These are phyloP conservation scores for Candida loeiensis DNA, from an alignment of 805 yeast genomes.

Conservation along the genomic window DNA sequence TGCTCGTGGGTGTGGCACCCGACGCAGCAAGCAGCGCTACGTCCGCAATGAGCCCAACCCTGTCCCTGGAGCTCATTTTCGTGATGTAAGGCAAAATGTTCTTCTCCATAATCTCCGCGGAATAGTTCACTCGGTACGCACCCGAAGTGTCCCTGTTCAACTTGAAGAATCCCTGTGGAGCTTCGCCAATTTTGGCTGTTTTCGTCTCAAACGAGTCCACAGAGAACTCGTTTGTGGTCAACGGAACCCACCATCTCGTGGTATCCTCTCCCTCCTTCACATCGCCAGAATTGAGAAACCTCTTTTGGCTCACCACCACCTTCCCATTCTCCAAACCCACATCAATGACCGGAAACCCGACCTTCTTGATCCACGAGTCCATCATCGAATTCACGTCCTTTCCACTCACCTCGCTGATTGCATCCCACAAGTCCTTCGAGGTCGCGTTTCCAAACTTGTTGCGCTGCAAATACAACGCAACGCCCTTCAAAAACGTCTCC, in stretches of 20 bases:
- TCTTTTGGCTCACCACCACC: slow-evolving; percentile 46
- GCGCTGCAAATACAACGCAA: slow-evolving; percentile 60
- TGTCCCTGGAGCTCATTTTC: slow-evolving; percentile 43
- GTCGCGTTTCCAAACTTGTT: slow-evolving; percentile 69
- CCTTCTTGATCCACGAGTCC: slow-evolving; percentile 67
- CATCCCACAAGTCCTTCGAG: slow-evolving; percentile 69
- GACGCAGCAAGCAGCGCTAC: slow-evolving; percentile 46
- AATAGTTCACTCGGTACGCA: slow-evolving; percentile 53
- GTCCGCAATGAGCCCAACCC: slow-evolving; percentile 55
- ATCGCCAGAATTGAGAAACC: slow-evolving; percentile 65
- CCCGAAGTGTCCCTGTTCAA: slow-evolving; percentile 50
- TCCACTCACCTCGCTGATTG: slow-evolving; percentile 60
- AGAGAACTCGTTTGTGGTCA: slow-evolving; percentile 31
- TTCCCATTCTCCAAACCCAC: slow-evolving; percentile 38
- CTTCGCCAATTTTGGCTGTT: slow-evolving; percentile 18
- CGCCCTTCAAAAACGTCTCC: slow-evolving; percentile 68
- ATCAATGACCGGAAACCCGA: slow-evolving; percentile 69
- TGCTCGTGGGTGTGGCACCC: slow-evolving; percentile 39
- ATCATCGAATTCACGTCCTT: slow-evolving; percentile 56
- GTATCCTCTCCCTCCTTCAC: slow-evolving; percentile 53
- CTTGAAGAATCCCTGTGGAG: slow-evolving; percentile 34
- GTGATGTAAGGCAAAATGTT: slow-evolving; percentile 39
- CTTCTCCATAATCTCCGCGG: slow-evolving; percentile 36
- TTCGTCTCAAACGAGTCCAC: slow-evolving; percentile 25
- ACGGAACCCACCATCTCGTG: slow-evolving; percentile 58